These are phyloP conservation scores for Epicoccum nigrum DNA, from an alignment of 2,329 filamentous ascomycete species.

Conservation along the genomic window DNA sequence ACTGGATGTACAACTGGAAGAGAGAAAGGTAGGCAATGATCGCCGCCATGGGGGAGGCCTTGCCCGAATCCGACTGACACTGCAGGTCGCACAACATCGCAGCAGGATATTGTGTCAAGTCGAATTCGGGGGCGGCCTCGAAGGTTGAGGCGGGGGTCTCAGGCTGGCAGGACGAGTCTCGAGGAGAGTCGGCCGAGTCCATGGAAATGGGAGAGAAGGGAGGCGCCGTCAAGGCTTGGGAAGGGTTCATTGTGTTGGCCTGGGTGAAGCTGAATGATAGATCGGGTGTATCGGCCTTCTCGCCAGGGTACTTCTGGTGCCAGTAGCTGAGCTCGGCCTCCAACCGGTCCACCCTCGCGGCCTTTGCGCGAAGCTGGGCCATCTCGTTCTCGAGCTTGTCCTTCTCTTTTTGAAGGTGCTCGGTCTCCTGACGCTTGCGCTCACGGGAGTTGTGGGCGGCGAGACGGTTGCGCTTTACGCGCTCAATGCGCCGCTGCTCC, in stretches of 20 bases:
- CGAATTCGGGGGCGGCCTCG: conserved; percentile 66
- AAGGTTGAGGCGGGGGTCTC: conserved; percentile 48
- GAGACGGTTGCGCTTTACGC: conserved; percentile 92
- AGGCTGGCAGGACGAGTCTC: conserved; percentile 46
- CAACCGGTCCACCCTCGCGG: conserved; percentile 58
- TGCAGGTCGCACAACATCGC: conserved; percentile 99
- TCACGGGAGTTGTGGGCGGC: conserved; percentile 96
- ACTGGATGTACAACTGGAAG: conserved; percentile 47
- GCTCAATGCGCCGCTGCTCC: conserved; percentile 95
- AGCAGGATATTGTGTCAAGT: conserved; percentile 99
- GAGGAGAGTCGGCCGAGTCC: conserved; percentile 49
- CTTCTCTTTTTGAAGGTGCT: conserved; percentile 75
- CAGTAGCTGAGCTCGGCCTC: conserved; percentile 54
- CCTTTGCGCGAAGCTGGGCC: conserved; percentile 58
- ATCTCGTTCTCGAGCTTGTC: conserved; percentile 68
- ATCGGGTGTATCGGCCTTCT: conserved; percentile 30
- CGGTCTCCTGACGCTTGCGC: conserved; percentile 88
- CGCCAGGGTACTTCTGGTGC: conserved; percentile 42
- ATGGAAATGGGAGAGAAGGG: conserved; percentile 44
- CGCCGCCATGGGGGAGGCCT: conserved; percentile 37
- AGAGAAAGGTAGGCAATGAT: conserved; percentile 46
- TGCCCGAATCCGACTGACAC: conserved; percentile 81
- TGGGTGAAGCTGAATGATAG: conserved; percentile 30
- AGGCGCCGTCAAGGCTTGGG: conserved; percentile 42
- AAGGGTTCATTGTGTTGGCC: conserved; percentile 44